These are phyloP conservation scores for Flaveria robusta DNA, from an alignment of 129 eudicot species.

Conservation along the genomic window DNA sequence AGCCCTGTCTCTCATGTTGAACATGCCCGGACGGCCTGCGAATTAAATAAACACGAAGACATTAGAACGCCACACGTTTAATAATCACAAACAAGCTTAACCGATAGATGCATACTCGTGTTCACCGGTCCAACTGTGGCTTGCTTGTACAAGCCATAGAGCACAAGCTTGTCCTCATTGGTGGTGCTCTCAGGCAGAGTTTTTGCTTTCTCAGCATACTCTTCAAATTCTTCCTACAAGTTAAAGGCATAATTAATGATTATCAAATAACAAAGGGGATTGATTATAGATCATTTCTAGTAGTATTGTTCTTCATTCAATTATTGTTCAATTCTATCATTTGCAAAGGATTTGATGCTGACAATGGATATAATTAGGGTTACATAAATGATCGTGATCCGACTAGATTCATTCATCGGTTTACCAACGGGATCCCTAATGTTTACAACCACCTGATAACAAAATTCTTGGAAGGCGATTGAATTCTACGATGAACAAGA, in stretches of 20 bases:
- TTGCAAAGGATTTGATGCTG: background rate
- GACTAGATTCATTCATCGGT: background rate
- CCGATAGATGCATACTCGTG: constrained; percentile 53
- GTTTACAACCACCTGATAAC: constrained; percentile 3
- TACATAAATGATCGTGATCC: background rate
- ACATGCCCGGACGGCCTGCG: constrained; percentile 91
- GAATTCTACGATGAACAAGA: background rate
- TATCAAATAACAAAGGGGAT: background rate
- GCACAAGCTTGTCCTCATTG: constrained; percentile 64
- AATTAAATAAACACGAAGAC: constrained; percentile 1
- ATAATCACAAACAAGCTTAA: background rate
- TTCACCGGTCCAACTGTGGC: constrained; percentile 82
- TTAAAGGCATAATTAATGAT: background rate
- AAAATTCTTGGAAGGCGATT: constrained; percentile 3
- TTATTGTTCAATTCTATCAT: background rate
- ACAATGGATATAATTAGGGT: background rate
- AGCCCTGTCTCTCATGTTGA: constrained; percentile 81
- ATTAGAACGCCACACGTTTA: background rate
- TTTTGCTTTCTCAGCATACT: constrained; percentile 82
- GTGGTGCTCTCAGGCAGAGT: constrained; percentile 60
- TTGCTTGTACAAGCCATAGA: constrained; percentile 92
- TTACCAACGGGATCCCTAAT: constrained; percentile 1
- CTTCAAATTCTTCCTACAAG: constrained; percentile 87
- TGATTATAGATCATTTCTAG: background rate
- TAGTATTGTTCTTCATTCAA: background rate